Percentiles rank a stretch among this genome's conserved stretches.
phyloP scores from a whole-genome alignment of 78 protist species.

The Dictyostelium intermedium region DNA sequence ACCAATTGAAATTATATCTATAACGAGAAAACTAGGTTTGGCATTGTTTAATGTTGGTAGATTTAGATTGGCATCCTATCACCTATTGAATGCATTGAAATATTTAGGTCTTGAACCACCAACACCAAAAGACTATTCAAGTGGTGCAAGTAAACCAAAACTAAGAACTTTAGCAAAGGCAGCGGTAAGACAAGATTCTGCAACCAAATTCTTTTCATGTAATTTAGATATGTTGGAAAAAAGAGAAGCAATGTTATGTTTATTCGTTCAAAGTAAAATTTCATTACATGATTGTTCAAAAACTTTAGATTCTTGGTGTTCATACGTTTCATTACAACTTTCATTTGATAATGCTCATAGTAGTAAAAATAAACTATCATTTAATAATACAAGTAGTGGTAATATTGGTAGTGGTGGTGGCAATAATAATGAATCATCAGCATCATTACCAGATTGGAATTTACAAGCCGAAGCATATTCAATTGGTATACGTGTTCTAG shows the following conservation, averaged over 20 bases:
- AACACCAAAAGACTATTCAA: neutral
- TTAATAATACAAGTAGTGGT: neutral
- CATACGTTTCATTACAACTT: conserved; percentile 22
- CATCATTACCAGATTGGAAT: conserved; percentile 14
- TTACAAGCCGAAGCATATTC: conserved; percentile 62
- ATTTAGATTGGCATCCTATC: neutral
- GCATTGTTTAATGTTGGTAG: conserved; percentile 50
- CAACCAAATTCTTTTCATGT: conserved; percentile 29
- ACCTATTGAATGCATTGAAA: conserved; percentile 55
- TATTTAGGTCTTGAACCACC: conserved; percentile 64
- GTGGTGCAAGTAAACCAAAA: neutral
- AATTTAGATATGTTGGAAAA: conserved; percentile 33
- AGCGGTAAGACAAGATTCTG: conserved; percentile 35
- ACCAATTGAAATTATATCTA: conserved; percentile 42
- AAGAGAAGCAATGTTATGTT: conserved; percentile 54
- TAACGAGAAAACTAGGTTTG: conserved; percentile 57
- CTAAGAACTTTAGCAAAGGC: neutral
- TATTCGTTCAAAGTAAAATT: conserved; percentile 33
- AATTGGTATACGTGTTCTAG: conserved; percentile 58
- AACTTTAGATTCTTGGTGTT: conserved; percentile 34
- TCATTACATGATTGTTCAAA: conserved; percentile 58
- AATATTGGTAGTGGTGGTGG: no score
- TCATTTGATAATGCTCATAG: conserved; percentile 5
- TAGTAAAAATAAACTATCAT: neutral
- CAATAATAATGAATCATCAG: neutral